These are phyloP conservation scores for Dichomitus squalens DNA, from an alignment of 1,284 basidiomycete genomes.

Conservation along the genomic window DNA sequence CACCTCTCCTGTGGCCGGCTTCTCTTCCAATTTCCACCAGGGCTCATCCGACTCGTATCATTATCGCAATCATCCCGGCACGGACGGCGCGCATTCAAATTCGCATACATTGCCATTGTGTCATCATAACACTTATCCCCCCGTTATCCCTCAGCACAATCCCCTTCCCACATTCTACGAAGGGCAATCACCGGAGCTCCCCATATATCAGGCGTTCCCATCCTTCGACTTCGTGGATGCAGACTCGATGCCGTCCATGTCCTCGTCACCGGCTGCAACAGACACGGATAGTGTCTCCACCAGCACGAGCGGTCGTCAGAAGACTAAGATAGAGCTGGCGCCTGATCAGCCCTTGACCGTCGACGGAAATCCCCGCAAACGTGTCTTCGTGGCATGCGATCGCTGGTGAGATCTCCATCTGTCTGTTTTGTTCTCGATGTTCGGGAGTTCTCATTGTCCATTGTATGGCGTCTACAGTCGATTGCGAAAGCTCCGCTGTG, in stretches of 20 bases:
- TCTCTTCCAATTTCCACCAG: not conserved
- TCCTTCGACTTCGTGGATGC: not conserved
- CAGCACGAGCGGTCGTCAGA: slow-evolving; percentile 1
- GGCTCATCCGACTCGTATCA: not conserved
- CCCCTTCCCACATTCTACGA: not conserved
- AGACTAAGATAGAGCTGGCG: slow-evolving; percentile 13
- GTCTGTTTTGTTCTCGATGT: too few relatives aligned
- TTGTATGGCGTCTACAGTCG: slow-evolving; percentile 4
- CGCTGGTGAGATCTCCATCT: slow-evolving; percentile 12
- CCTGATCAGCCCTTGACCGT: slow-evolving; percentile 19
- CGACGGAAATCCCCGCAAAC: slow-evolving; percentile 21
- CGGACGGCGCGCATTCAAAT: not conserved
- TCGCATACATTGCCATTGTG: not conserved
- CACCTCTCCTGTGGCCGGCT: not conserved
- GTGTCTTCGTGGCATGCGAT: slow-evolving; percentile 22
- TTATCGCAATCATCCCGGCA: not conserved
- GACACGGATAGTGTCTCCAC: not conserved
- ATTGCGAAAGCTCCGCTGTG: slow-evolving; percentile 31
- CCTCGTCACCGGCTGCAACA: not conserved
- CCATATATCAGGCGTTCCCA: not conserved
- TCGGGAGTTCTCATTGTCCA: not conserved
- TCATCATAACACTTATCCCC: not conserved
- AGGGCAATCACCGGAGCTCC: not conserved
- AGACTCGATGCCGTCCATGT: not conserved
- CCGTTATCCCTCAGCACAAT: not conserved